A percentile compares a stretch with the other conserved stretches of the same genome.
These are phyloP conservation scores for Eucalyptus pauciflora DNA, from an alignment of 345 rosid genomes.

Conservation along the genomic window DNA sequence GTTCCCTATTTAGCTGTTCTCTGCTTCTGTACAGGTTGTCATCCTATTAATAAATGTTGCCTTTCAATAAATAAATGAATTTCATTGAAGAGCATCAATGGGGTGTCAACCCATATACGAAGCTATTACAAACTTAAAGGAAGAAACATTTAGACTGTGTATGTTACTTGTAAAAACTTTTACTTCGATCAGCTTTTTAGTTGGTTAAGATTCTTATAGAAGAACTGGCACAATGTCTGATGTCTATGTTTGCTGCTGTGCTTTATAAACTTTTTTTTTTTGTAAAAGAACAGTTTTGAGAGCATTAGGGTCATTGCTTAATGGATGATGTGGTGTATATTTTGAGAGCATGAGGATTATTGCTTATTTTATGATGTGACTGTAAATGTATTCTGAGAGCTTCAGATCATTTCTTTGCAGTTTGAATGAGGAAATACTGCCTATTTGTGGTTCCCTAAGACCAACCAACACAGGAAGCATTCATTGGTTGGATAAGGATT, in stretches of 20 bases:
- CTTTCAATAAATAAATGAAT: background rate
- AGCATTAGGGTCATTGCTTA: background rate
- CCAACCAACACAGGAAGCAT: constrained; percentile 49
- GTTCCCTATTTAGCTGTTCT: background rate
- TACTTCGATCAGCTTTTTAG: background rate
- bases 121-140: background rate
- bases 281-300: background rate
- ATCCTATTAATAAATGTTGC: background rate
- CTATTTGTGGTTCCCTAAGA: constrained; percentile 55
- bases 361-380: background rate
- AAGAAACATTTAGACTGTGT: background rate
- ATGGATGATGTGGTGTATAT: background rate
- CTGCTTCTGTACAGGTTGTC: background rate
- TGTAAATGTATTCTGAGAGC: background rate
- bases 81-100: background rate
- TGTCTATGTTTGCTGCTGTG: background rate
- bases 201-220: background rate
- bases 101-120: background rate
- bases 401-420: constrained; percentile 23
- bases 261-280: background rate
- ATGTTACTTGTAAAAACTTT: background rate
- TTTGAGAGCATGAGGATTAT: background rate
- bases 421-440: constrained; percentile 65
- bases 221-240: background rate
- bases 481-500: constrained; percentile 43